Evolutionary conservation across 1,139 yeast genomes (phyloP), one percentile per base, ranked within the genome.

Genomic region (Scheffersomyces parashehatae): DNA sequence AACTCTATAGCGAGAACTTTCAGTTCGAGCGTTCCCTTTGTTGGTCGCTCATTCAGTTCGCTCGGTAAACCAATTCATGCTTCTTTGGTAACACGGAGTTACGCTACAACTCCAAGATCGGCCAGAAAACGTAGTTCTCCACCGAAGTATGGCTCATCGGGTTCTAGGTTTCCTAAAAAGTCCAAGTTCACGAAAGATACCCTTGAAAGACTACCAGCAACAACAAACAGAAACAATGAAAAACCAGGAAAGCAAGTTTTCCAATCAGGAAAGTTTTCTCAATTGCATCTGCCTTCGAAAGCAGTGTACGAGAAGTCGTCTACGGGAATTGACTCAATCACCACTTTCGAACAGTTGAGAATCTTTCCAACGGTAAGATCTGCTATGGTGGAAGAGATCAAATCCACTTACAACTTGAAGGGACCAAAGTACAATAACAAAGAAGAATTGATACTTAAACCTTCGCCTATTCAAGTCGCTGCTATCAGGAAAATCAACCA

Each of bases 291-390:
- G 8, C 59, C 60, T 2, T 49, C 46, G 6, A 49, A 48, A 41
- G 48, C 45, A 30, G 47, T 50, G 33, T 42, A 56, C 15, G 62
- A 55, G 35, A 42, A 48, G n/a, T 51, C 60, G 3, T 49, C 51
- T 29, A 42, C 49, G 5, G 60, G 55, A n/a, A 47, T 54, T 6
- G 55, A 52, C 30, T 50, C 54, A 53, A 79, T 88, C 38, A 69
- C 73, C 1, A 69, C 77, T 14, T 90, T 91, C 56, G 78, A 79
- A 13, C 81, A 84, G 38, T 70, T 91, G 46, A 77, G 82, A 45
- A 69, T 93, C 20, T 69, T 83, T 39, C 89, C 93, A 0, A 73
- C 75, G 1, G 86, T 91, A 1, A 69, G 97, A 50, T 69, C 70
- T 0, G 84, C 85, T 1, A 70, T 89, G 62, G 65, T 77, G 11